Base-by-base conservation (phyloP, 192 early-diverging fungal genomes). In the Cladochytrium replicatum region DNA sequence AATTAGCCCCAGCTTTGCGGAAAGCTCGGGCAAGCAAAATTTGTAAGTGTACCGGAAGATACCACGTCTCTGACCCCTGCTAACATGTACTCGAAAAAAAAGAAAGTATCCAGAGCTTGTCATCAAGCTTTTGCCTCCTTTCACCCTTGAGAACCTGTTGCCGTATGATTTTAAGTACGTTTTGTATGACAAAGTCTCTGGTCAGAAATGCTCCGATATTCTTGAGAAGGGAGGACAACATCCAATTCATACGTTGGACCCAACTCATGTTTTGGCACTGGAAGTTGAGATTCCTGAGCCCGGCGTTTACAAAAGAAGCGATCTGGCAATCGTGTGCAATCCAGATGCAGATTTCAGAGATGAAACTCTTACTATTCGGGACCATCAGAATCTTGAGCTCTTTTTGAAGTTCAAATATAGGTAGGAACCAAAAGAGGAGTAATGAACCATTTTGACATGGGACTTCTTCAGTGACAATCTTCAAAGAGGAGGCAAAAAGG, bases 101-200 rank as follows among this genome's bases (percentile, higher is more conserved):
- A 37, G 28, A 19, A 39, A 32, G 6, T 73, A 77, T 55, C 74
- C 74, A 17, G 52, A 54, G n/a, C 37, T 78, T 42, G 66, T 53
- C 2, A 65, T 74, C 28, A 49, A 53, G 51, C 40, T 78, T 1
- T 23, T 71, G 3, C 60, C 71, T 42, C 91, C 92, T 28, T 85
- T 83, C 52, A 85, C 89, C 66, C 72, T 99, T 24, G 96, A 99
- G 69, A 99, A 99, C 52, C 65, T 97, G 19, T 66, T 99, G 26
- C 96, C 96, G 0, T 96, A 86, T 58, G 77, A 89, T 45, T 68
- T 91, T 54, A 71, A 76, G 15, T 87, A 88, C 43, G 67, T 66
- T n/a, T 74, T 99, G 8, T 63, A 80, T 41, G 91, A 92, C 57
- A 81, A 83, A 48, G 73, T 75, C 32, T 41, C 73, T 1, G 57